Evolutionary conservation across 768 basidiomycete genomes (phyloP).

Genomic region (Lentinus tigrinus): DNA sequence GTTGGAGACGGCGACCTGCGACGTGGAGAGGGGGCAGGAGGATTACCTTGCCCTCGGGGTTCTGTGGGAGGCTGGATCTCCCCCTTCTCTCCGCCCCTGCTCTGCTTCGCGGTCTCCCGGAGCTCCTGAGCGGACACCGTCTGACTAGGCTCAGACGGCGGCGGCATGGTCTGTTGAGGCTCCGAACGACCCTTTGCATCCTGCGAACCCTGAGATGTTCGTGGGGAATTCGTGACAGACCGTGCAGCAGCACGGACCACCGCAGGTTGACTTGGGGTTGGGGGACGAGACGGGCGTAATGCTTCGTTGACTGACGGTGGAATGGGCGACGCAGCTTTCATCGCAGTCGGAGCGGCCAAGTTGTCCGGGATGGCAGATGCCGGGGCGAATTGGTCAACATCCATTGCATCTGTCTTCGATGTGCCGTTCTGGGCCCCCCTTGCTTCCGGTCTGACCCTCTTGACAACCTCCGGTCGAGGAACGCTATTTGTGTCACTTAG

Average conservation of each 20-base stretch:
- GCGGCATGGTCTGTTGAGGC: slow-evolving; percentile 61
- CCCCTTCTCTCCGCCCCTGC: slow-evolving; percentile 39
- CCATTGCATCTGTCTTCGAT: slow-evolving; percentile 34
- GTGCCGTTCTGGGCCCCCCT: slow-evolving; percentile 33
- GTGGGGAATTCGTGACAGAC: slow-evolving; percentile 11
- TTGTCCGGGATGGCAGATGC: neutral
- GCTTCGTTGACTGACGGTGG: neutral
- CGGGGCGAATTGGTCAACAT: slow-evolving; percentile 28
- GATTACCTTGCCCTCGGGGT: slow-evolving; percentile 46
- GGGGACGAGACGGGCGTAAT: slow-evolving; percentile 2
- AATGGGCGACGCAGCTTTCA: neutral
- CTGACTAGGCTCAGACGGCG: slow-evolving; percentile 76
- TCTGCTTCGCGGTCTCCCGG: slow-evolving; percentile 75
- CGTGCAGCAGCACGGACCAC: slow-evolving; percentile 5
- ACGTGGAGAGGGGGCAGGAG: slow-evolving; percentile 51
- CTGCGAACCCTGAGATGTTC: neutral
- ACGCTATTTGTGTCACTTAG: slow-evolving; percentile 42
- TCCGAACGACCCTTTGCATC: slow-evolving; percentile 25
- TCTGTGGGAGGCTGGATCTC: slow-evolving; percentile 30
- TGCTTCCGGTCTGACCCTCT: slow-evolving; percentile 45
- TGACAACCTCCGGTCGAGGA: slow-evolving; percentile 79
- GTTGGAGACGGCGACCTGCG: slow-evolving; percentile 65
- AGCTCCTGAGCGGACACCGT: slow-evolving; percentile 77
- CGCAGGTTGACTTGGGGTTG: slow-evolving; percentile 15
- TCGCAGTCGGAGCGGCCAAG: neutral